Base-by-base conservation (phyloP, 495 filamentous ascomycete species). In the Trichoderma erinaceum region DNA sequence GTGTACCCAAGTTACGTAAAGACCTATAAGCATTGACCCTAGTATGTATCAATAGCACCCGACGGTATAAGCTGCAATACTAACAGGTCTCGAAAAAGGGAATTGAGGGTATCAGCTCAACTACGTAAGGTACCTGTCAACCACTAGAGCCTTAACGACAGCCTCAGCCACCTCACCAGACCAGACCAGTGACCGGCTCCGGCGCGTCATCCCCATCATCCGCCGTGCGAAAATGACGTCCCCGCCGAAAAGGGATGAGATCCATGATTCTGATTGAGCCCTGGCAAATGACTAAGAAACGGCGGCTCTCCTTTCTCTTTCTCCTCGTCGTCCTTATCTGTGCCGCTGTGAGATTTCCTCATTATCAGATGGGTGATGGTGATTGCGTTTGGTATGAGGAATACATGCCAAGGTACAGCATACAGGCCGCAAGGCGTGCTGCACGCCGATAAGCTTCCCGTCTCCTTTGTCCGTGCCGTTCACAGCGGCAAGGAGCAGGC, bases 121-220 rank as follows among this genome's bases (percentile, higher is more conserved):
- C 35, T 38, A 38, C 35, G 35, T 38, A 38, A 38, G 35, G 35
- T 10, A 38, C 35, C 35, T 38, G 35, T 38, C 35, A 16, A 48
- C 44, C 48, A 52, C 48, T 61, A 61, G 5, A 38, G 35, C 35
- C 4, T 38, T 10, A 10, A 38, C 35, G 8, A 38, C 5, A 38
- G 35, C 56, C 56, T 61, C 56, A 61, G 56, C 56, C 56, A 61
- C 56, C 56, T 61, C 56, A 61, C 56, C 56, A 61, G 56, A 61
- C 56, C 56, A 61, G 27, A 23, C 48, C 48, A 61, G 56, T 61
- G 25, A 61, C 56, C 56, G 56, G 56, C 56, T 61, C 56, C 56
- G 56, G 56, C 56, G 56, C 56, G 56, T 61, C 56, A 61, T 61
- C 56, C 27, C 23, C 56, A 21, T 56, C 56, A 61, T 61, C 56